Evolutionary conservation across 2,329 filamentous ascomycete species (phyloP).

Genomic region (Dothiorella sarmentorum): DNA sequence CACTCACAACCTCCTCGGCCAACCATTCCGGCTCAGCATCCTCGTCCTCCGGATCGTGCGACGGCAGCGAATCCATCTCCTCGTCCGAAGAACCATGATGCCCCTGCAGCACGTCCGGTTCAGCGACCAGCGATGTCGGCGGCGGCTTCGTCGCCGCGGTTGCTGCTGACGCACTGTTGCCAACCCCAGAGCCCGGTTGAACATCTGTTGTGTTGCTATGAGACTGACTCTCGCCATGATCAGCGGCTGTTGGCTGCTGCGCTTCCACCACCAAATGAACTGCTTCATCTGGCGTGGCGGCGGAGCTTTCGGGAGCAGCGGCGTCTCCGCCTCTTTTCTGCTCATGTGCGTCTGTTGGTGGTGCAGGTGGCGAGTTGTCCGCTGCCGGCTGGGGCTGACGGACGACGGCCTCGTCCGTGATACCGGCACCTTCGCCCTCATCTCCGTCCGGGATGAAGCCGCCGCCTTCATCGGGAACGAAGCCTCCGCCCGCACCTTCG

Average conservation of each 20-base stretch:
- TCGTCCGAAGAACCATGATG: neutral
- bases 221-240: no score
- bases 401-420: neutral
- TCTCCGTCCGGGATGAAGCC: slow-evolving; percentile 40
- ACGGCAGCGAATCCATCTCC: slow-evolving; percentile 47
- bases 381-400: no score
- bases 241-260: no score
- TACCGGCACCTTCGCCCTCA: slow-evolving; percentile 23
- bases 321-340: neutral
- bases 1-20: slow-evolving; percentile 52
- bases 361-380: no score
- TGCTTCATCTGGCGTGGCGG: no score
- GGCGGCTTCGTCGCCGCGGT: no score
- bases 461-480: slow-evolving; percentile 22
- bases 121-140: neutral
- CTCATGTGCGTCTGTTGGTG: neutral
- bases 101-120: neutral
- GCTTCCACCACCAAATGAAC: no score
- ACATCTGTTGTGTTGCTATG: no score
- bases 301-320: no score
- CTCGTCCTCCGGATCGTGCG: slow-evolving; percentile 63
- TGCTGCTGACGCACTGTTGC: no score
- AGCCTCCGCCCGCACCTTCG: slow-evolving; percentile 19
- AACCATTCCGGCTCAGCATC: slow-evolving; percentile 65
- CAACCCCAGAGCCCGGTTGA: no score